These are phyloP conservation scores for Ganoderma leucocontextum DNA, from an alignment of 1,284 basidiomycete genomes.

Conservation along the genomic window DNA sequence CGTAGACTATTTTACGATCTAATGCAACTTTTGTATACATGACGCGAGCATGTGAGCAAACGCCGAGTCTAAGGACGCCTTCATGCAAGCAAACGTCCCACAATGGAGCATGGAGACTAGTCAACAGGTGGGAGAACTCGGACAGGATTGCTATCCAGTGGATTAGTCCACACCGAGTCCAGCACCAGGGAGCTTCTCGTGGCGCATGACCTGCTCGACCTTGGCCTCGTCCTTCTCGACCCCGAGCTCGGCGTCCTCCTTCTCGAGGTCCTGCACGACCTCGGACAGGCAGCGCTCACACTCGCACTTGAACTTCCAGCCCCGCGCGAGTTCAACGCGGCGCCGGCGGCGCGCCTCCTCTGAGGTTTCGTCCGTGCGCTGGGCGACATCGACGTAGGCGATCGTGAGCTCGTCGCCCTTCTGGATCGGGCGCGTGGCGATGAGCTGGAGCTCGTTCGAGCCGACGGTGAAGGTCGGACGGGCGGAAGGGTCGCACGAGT, in stretches of 20 bases:
- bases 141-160: not conserved
- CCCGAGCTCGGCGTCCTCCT: slow-evolving; percentile 41
- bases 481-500: slow-evolving; percentile 76
- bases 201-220: slow-evolving; percentile 57
- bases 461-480: slow-evolving; percentile 68
- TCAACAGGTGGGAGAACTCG: not conserved
- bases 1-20: slow-evolving; percentile 23
- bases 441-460: slow-evolving; percentile 69
- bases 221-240: slow-evolving; percentile 65
- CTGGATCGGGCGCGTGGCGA: slow-evolving; percentile 70
- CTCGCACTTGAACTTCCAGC: slow-evolving; percentile 80
- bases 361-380: slow-evolving; percentile 58
- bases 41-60: not conserved
- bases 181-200: slow-evolving; percentile 40
- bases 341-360: slow-evolving; percentile 67
- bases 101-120: not conserved
- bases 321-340: slow-evolving; percentile 76
- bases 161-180: slow-evolving; percentile 27
- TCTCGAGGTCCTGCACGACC: slow-evolving; percentile 44
- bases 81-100: not conserved
- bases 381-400: slow-evolving; percentile 73
- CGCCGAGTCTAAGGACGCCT: not conserved
- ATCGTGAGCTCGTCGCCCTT: slow-evolving; percentile 79
- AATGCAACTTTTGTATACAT: slow-evolving; percentile 21
- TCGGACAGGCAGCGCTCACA: slow-evolving; percentile 73